These are phyloP conservation scores for Kondoa malvinella DNA, from an alignment of 768 basidiomycete species.

Conservation along the genomic window DNA sequence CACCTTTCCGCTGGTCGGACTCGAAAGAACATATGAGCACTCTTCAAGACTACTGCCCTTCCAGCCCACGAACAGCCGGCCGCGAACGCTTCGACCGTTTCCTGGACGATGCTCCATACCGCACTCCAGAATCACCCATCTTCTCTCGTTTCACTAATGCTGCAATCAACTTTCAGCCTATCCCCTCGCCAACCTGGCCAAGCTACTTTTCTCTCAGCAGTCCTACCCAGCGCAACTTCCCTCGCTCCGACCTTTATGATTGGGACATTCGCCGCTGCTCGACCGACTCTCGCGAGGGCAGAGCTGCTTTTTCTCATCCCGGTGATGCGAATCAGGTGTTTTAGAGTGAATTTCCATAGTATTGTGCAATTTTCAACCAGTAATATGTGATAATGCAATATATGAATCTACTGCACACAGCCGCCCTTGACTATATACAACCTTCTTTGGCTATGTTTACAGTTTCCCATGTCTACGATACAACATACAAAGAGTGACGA, in stretches of 20 bases:
- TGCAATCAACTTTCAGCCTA: not conserved
- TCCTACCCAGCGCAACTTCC: not conserved
- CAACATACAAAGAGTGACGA: no score
- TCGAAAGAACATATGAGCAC: not conserved
- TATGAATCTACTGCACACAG: no score
- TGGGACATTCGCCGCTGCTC: not conserved
- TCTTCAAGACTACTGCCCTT: not conserved
- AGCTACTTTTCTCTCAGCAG: not conserved
- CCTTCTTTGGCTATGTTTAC: no score
- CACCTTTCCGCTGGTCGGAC: not conserved
- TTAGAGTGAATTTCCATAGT: no score
- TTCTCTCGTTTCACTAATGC: not conserved
- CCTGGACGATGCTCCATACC: not conserved
- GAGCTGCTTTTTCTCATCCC: not conserved
- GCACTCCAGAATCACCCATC: not conserved
- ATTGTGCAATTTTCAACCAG: no score
- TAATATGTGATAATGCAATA: no score
- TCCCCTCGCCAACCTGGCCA: conserved; percentile 4
- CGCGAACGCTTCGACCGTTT: not conserved
- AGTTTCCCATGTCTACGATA: no score
- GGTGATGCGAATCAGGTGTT: no score
- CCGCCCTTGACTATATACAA: no score
- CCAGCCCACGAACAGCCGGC: not conserved
- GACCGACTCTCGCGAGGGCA: not conserved
- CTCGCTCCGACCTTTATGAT: not conserved